A percentile compares a stretch with the other conserved stretches of the same genome.
These are phyloP conservation scores for Solanum hybrid DNA, from an alignment of 305 asterid genomes.

Conservation along the genomic window DNA sequence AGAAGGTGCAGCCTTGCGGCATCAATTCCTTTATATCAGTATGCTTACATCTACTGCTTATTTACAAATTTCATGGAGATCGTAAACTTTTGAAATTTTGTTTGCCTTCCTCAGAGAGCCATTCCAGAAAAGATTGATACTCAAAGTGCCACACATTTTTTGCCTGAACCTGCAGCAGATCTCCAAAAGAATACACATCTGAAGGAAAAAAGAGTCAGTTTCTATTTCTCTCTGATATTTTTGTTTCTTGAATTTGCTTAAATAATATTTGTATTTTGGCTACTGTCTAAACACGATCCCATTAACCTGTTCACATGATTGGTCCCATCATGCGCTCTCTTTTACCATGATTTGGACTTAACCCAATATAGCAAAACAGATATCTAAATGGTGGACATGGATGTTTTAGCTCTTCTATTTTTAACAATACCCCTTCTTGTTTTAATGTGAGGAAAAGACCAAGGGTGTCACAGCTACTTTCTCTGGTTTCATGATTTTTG, in stretches of 20 bases:
- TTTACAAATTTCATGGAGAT: conserved; percentile 7
- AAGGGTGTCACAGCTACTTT: background rate
- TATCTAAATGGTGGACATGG: background rate
- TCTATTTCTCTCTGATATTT: conserved; percentile 8
- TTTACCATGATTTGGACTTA: background rate
- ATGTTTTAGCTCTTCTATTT: background rate
- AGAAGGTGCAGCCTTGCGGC: conserved; percentile 31
- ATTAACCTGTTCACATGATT: background rate
- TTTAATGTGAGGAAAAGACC: background rate
- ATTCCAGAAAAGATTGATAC: conserved; percentile 29
- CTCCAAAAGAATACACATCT: conserved; percentile 22
- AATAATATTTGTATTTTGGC: background rate
- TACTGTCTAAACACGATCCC: background rate
- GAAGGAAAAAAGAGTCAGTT: conserved; percentile 40
- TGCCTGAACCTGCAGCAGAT: conserved; percentile 20
- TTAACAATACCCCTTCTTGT: background rate
- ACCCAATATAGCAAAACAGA: background rate
- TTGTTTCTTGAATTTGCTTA: background rate
- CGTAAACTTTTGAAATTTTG: conserved; percentile 18
- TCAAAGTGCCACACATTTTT: conserved; percentile 29
- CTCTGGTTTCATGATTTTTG: background rate
- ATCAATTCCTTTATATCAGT: conserved; percentile 4
- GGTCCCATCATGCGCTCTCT: background rate
- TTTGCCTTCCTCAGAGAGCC: conserved; percentile 34
- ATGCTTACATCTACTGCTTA: conserved; percentile 4